These are phyloP conservation scores for Berkeleyomyces basicola DNA, from an alignment of 2,329 filamentous ascomycete genomes.

Conservation along the genomic window DNA sequence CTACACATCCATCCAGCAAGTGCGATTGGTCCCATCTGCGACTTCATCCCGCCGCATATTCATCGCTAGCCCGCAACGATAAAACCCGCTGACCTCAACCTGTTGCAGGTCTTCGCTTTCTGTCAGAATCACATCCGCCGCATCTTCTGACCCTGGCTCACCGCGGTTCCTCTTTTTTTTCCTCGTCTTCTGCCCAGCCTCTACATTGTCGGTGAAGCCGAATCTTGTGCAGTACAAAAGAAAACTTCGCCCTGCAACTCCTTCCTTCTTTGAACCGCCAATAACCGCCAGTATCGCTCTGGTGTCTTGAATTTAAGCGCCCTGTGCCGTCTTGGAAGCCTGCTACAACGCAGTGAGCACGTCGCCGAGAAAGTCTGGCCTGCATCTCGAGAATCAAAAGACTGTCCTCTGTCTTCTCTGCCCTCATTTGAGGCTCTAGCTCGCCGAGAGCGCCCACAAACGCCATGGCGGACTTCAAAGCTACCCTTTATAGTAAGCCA, in stretches of 20 bases:
- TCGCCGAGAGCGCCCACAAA: neutral
- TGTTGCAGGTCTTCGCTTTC: neutral
- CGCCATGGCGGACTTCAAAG: neutral
- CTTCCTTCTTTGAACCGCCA: neutral
- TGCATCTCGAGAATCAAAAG: neutral
- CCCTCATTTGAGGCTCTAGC: neutral
- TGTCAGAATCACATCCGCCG: neutral
- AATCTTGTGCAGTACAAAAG: neutral
- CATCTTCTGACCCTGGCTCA: neutral
- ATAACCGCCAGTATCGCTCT: neutral
- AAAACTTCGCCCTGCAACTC: slow-evolving; percentile 3
- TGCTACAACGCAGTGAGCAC: neutral
- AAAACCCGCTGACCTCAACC: neutral
- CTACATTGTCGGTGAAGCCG: slow-evolving; percentile 16
- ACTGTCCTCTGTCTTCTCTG: neutral
- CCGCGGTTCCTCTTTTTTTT: neutral
- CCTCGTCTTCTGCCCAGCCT: neutral
- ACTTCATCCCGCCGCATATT: too few relatives aligned
- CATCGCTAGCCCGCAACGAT: too few relatives aligned
- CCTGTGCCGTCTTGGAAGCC: neutral
- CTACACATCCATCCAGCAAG: too few relatives aligned
- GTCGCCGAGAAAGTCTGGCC: neutral
- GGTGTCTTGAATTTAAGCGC: neutral
- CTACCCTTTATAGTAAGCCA: slow-evolving; percentile 1
- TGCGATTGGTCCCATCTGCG: too few relatives aligned